Evolutionary conservation across 805 yeast genomes (phyloP), one percentile per base, ranked within the genome.

Genomic region (Cyberlindnera amylophila): DNA sequence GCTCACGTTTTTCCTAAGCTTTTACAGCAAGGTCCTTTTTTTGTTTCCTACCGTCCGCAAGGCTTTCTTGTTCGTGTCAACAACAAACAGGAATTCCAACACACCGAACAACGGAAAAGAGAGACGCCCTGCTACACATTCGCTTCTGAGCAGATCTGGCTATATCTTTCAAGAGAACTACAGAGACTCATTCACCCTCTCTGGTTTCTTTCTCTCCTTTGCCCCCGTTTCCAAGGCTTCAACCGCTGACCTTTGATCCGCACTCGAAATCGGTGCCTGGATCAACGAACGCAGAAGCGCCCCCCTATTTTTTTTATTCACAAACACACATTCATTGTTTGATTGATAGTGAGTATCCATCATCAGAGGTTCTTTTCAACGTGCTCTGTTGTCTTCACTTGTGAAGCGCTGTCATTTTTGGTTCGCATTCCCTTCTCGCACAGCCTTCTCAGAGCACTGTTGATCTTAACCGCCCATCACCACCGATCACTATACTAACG

Each of bases 401-500:
- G 24, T 21, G n/a, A n/a, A n/a, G n/a, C n/a, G 24, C 24, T 21
- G 24, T 21, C 24, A 6, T 21, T 21, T 21, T 9, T 21, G 24
- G 6, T 21, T 6, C 9, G 24, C 24, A 21, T 21, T 21, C 24
- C 24, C 24, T 21, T 21, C 24, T 9, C 24, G 24, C 9, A 21
- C 24, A 21, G 8, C 8, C 24, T 21, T 6, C 9, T 6, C 6
- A 21, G 24, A 21, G 24, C 24, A 21, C 24, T 21, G 24, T 21
- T 21, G 24, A 21, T 21, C 24, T n/a, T 21, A 21, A 9, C 24
- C 24, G 24, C 24, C 24, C 6, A 21, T 6, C 30, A 27, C 5
- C 30, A 11, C 5, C 30, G 30, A 27, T 13, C 13, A 7, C 30
- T 14, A 23, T 21, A 38, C 41, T 31, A 31, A 38, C 41, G 11